phyloP scores from a whole-genome alignment of 352 stramenopile species.

The Pythium utonaiense region DNA sequence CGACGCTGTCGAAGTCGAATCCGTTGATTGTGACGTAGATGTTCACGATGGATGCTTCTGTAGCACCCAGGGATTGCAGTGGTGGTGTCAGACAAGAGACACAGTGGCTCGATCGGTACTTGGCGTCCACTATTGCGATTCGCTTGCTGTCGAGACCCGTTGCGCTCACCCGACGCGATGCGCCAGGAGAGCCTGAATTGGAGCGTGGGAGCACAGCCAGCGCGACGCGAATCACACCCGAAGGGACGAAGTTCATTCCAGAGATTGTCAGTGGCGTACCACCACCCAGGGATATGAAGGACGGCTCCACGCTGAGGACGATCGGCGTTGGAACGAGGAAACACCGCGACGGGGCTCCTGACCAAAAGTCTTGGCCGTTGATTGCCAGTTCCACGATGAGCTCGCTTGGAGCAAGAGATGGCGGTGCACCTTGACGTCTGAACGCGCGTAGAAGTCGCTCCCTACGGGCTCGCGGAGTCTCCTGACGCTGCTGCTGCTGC shows the following conservation, averaged over 20 bases:
- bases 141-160: conserved; percentile 4
- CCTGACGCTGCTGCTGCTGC: background rate
- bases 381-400: conserved; percentile 33
- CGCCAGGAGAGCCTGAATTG: background rate
- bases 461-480: conserved; percentile 13
- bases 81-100: conserved; percentile 31
- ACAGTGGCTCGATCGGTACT: conserved; percentile 26
- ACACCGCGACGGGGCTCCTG: conserved; percentile 24
- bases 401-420: conserved; percentile 30
- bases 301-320: conserved; percentile 16
- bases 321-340: conserved; percentile 20
- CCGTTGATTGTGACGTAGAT: conserved; percentile 33
- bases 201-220: conserved; percentile 18
- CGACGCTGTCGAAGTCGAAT: conserved; percentile 41
- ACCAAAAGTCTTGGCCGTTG: conserved; percentile 42
- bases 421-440: conserved; percentile 8
- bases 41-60: conserved; percentile 15
- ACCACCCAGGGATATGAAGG: conserved; percentile 26
- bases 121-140: conserved; percentile 28
- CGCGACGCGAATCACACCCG: conserved; percentile 26
- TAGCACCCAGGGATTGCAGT: conserved; percentile 14
- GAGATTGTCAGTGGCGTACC: conserved; percentile 30
- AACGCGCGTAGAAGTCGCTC: conserved; percentile 41
- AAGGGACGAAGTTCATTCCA: conserved; percentile 36
- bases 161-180: background rate